These are phyloP conservation scores for Hypoxylon subgilvum DNA, from an alignment of 495 filamentous ascomycete genomes.

Conservation along the genomic window DNA sequence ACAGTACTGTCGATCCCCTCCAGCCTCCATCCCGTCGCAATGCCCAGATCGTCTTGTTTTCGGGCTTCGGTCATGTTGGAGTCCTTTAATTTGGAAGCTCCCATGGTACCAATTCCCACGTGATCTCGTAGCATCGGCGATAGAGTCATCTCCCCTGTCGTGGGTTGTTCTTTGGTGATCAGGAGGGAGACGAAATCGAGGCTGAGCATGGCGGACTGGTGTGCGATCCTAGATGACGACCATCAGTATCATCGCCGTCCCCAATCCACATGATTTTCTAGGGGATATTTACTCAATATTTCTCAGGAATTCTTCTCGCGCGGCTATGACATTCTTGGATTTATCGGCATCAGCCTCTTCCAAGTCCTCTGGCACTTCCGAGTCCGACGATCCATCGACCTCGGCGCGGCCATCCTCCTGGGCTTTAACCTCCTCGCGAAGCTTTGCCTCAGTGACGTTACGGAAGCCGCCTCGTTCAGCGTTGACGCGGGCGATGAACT, in stretches of 20 bases:
- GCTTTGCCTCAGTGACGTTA: constrained; percentile 65
- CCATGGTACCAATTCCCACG: constrained; percentile 76
- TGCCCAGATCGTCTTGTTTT: constrained; percentile 60
- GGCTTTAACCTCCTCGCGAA: constrained; percentile 65
- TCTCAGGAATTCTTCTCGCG: constrained; percentile 60
- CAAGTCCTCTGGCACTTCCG: constrained; percentile 45
- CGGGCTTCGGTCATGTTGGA: constrained; percentile 60
- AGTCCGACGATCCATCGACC: constrained; percentile 34
- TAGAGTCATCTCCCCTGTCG: constrained; percentile 71
- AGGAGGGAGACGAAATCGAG: constrained; percentile 87
- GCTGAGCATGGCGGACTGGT: constrained; percentile 68
- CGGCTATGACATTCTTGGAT: constrained; percentile 48
- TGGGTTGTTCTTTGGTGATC: constrained; percentile 71
- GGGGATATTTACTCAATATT: constrained; percentile 50
- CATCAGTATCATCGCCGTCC: constrained; percentile 6
- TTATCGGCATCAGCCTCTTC: constrained; percentile 41
- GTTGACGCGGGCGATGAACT: constrained; percentile 77
- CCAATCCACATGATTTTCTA: background rate
- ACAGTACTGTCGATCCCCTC: constrained; percentile 76
- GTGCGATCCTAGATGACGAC: constrained; percentile 51
- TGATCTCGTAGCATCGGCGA: constrained; percentile 69
- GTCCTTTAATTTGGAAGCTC: constrained; percentile 70
- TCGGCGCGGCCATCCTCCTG: constrained; percentile 45
- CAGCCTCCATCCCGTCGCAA: constrained; percentile 79
- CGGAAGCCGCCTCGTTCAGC: constrained; percentile 76